Conservation (phyloP, 2,329 filamentous ascomycete genomes). For the Plectosphaerella sp. region DNA sequence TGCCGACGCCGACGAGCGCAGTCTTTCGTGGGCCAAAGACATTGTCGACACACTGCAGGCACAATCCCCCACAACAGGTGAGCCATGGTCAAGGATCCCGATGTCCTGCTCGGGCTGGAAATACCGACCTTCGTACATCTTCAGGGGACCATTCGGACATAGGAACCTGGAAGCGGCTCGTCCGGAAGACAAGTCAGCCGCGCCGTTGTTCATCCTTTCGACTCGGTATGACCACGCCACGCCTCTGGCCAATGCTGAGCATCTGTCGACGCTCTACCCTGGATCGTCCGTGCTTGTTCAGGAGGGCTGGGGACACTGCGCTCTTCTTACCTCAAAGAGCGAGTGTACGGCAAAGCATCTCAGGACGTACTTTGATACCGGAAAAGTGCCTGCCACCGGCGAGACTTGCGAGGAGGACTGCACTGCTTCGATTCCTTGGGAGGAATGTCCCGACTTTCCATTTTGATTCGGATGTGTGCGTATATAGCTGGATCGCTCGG, state of each 20-base stretch:
- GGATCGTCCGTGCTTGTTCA: slow-evolving; percentile 23
- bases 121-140: slow-evolving; percentile 33
- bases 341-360: slow-evolving; percentile 11
- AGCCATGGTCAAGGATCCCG: slow-evolving; percentile 28
- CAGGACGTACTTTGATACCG: slow-evolving; percentile 20
- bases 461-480: no score
- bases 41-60: slow-evolving; percentile 21
- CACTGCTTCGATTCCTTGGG: slow-evolving; percentile 4
- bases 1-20: slow-evolving; percentile 14
- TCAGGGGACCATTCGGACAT: slow-evolving; percentile 27
- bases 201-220: slow-evolving; percentile 38
- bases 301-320: slow-evolving; percentile 23
- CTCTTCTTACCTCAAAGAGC: slow-evolving; percentile 9
- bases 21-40: slow-evolving; percentile 17
- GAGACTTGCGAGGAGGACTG: slow-evolving; percentile 15
- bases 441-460: not conserved
- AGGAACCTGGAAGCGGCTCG: slow-evolving; percentile 16
- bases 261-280: slow-evolving; percentile 19
- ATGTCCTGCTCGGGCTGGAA: slow-evolving; percentile 33
- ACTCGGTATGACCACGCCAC: slow-evolving; percentile 41
- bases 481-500: no score
- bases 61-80: slow-evolving; percentile 24
- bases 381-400: slow-evolving; percentile 19
- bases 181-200: slow-evolving; percentile 25
- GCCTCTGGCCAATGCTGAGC: slow-evolving; percentile 31